Percentiles rank a stretch among this genome's conserved stretches.
phyloP scores from a whole-genome alignment of 202 grass and related monocot species.

The Zizania palustris region DNA sequence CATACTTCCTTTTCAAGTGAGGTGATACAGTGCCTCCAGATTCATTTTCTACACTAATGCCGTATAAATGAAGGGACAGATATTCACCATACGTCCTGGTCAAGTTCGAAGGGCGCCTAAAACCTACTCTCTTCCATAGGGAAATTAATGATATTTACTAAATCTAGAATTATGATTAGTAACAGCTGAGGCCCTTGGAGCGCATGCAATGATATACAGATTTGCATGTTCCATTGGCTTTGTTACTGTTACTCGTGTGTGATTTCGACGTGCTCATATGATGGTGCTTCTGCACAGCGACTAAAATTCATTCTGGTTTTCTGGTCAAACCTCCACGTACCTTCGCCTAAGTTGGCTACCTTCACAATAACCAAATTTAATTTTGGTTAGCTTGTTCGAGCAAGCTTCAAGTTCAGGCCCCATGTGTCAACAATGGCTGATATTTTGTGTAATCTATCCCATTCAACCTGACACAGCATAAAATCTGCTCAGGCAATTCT shows the following conservation, averaged over 20 bases:
- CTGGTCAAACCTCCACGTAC: slow-evolving; percentile 39
- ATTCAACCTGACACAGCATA: slow-evolving; percentile 94
- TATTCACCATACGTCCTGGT: slow-evolving; percentile 20
- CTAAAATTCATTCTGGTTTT: neutral
- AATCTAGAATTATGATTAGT: slow-evolving; percentile 42
- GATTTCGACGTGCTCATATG: slow-evolving; percentile 23
- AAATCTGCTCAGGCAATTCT: slow-evolving; percentile 88
- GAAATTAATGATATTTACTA: slow-evolving; percentile 50
- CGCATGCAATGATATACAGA: slow-evolving; percentile 49
- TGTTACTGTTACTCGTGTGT: slow-evolving; percentile 36
- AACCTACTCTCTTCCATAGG: slow-evolving; percentile 31
- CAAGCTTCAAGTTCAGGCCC: slow-evolving; percentile 44
- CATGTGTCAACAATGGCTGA: slow-evolving; percentile 58
- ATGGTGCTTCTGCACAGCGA: slow-evolving; percentile 18
- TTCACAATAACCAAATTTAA: slow-evolving; percentile 47
- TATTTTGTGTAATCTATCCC: slow-evolving; percentile 88
- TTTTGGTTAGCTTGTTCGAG: slow-evolving; percentile 52
- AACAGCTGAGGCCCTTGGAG: slow-evolving; percentile 33
- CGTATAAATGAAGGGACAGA: slow-evolving; percentile 20
- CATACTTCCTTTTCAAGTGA: neutral
- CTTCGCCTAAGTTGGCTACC: slow-evolving; percentile 26
- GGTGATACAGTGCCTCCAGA: neutral
- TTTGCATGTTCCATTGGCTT: slow-evolving; percentile 44
- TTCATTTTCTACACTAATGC: slow-evolving; percentile 20
- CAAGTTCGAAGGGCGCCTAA: slow-evolving; percentile 34